Percentiles rank a stretch among this genome's conserved stretches.
Evolutionary conservation across 345 rosid genomes (phyloP).

Genomic region (Citropsis articulata): DNA sequence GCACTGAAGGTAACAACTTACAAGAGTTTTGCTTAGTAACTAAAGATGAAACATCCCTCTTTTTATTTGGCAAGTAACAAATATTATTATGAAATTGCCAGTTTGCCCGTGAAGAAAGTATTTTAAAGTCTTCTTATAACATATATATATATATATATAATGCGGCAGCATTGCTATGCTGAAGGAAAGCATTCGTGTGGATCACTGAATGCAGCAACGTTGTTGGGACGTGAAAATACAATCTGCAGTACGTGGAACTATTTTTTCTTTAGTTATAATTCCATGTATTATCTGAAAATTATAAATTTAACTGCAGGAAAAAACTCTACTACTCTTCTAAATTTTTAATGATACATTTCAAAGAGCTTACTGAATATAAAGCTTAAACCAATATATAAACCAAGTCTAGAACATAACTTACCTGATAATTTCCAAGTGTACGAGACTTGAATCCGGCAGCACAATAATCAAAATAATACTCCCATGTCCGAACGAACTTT

Average conservation of each 20-base stretch:
- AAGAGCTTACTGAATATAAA: neutral
- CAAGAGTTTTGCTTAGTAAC: too few species aligned
- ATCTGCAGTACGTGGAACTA: constrained; percentile 28
- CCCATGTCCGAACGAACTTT: constrained; percentile 84
- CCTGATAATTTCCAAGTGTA: constrained; percentile 80
- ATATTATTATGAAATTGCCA: too few species aligned
- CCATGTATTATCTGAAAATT: neutral
- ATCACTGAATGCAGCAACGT: constrained; percentile 42
- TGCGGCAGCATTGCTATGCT: constrained; percentile 2
- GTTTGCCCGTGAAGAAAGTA: too few species aligned
- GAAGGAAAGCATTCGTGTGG: constrained; percentile 46
- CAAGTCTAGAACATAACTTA: neutral
- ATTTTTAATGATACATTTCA: too few species aligned
- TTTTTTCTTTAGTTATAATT: too few species aligned
- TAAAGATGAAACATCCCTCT: too few species aligned
- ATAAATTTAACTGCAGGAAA: too few species aligned
- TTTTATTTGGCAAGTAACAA: too few species aligned
- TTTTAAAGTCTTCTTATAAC: too few species aligned
- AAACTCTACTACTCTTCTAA: too few species aligned
- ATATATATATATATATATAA: neutral
- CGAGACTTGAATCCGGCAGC: constrained; percentile 82
- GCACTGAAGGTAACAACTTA: too few species aligned
- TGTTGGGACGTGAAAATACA: constrained; percentile 80
- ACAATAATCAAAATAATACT: constrained; percentile 83
- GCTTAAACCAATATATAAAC: neutral